Base-by-base conservation (phyloP, 305 asterid genomes). In the Fraxinus paxiana region DNA sequence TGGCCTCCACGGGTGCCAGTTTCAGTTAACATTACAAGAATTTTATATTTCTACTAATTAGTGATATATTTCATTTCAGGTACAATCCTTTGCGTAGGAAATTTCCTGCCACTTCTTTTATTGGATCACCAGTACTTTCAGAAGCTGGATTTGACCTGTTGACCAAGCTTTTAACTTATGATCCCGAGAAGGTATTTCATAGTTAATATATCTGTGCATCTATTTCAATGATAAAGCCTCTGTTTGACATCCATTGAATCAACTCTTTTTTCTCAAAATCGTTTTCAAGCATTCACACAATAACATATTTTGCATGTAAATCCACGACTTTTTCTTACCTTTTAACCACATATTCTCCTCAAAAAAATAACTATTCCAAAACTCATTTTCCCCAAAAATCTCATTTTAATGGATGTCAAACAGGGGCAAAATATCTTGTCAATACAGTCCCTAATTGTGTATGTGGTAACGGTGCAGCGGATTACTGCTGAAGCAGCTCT, bases 71-170 rank as follows among this genome's bases (percentile, higher is more conserved):
- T 83, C 79, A 56, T 93, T 87, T 85, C 94, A 95, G 98, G 98
- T 87, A 82, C 89, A 92, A 90, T 77, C 81, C 75, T 8, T 86
- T 95, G 84, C 91, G 97, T 10, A 84, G 72, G 80, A 92, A 91
- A 86, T 95, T 93, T 77, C 94, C 97, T 0, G 87, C 90, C 4
- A 88, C 93, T 5, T 83, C 98, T 56, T 93, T 90, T 88, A 90
- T 88, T 0, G 97, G 97, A 70, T 87, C 91, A 4, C 98, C 98
- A 33, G 93, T 90, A 37, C 91, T 95, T n/a, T 92, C 99, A 13
- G 97, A 92, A 81, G 89, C 97, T 81, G 98, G 98, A 69, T 90
- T 92, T 77, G 98, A 95, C 89, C 90, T 95, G 82, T 81, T 95
- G 89, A 93, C 86, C 90, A 91, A 84, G 89, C 97, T 95, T 63